Evolutionary conservation across 202 grass and related monocot genomes (phyloP).

Genomic region (Schoenoplectus tabernaemontani): DNA sequence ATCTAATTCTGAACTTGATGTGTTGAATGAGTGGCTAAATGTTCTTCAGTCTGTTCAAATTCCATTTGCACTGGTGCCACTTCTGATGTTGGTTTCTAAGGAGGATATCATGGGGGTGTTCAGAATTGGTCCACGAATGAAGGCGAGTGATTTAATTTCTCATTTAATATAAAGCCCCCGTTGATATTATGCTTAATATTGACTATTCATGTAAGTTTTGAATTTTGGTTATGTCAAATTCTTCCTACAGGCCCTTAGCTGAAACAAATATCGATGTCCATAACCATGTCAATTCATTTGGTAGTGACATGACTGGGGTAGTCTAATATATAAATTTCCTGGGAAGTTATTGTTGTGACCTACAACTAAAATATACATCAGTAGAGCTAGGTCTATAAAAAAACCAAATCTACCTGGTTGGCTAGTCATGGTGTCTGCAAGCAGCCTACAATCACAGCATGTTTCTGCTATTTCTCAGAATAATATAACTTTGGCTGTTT

Average conservation of each 20-base stretch:
- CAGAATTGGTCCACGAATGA: conserved; percentile 52
- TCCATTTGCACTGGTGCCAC: conserved; percentile 79
- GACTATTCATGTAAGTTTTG: not conserved
- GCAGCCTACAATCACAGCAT: not conserved
- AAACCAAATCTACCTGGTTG: not conserved
- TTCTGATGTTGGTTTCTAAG: conserved; percentile 76
- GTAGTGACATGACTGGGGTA: not conserved
- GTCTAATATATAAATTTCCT: not conserved
- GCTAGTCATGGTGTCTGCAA: not conserved
- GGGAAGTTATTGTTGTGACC: not conserved
- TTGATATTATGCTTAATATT: not conserved
- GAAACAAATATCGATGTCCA: not conserved
- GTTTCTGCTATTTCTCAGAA: not conserved
- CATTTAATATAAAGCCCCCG: not conserved
- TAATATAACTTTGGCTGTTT: not conserved
- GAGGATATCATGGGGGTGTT: conserved; percentile 80
- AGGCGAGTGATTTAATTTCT: conserved; percentile 37
- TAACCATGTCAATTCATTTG: not conserved
- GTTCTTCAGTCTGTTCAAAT: conserved; percentile 83
- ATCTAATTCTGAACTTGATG: conserved; percentile 64
- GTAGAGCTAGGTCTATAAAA: not conserved
- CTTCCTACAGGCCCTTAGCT: not conserved
- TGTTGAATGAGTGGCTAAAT: conserved; percentile 87
- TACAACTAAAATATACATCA: not conserved
- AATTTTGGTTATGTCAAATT: not conserved